These are phyloP conservation scores for Iberis amara DNA, from an alignment of 441 rosid species.

Conservation along the genomic window DNA sequence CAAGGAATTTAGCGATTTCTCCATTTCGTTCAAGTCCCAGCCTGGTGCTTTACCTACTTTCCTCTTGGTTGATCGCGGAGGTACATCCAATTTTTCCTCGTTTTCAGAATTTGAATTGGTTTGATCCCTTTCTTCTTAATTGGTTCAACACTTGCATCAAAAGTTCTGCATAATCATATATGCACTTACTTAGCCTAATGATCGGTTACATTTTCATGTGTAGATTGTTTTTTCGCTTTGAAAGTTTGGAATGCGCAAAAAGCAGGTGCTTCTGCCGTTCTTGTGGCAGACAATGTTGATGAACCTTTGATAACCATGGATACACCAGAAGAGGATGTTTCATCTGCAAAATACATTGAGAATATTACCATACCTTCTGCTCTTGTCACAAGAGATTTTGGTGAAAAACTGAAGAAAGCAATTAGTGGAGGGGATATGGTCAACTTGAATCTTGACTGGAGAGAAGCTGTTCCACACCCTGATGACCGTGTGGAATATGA, in stretches of 20 bases:
- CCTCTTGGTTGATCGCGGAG: conserved; percentile 93
- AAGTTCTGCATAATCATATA: neutral
- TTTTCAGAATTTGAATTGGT: neutral
- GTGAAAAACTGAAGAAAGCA: conserved; percentile 68
- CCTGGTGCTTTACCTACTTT: conserved; percentile 91
- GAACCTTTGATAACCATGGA: conserved; percentile 96
- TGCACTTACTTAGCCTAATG: neutral
- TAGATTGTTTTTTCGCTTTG: conserved; percentile 90
- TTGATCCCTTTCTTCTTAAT: neutral
- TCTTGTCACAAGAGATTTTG: conserved; percentile 71
- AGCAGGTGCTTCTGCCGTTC: conserved; percentile 96
- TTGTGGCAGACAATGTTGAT: conserved; percentile 79
- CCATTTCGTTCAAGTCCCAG: conserved; percentile 57
- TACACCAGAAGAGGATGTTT: conserved; percentile 67
- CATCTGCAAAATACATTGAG: conserved; percentile 70
- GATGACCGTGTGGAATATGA: conserved; percentile 96
- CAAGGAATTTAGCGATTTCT: conserved; percentile 56
- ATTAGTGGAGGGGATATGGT: conserved; percentile 75
- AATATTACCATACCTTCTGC: conserved; percentile 98
- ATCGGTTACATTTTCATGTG: conserved; percentile 4
- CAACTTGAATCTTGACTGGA: conserved; percentile 95
- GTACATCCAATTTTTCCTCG: conserved; percentile 24
- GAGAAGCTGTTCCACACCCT: conserved; percentile 98
- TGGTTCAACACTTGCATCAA: too few relatives aligned
- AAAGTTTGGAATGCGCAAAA: conserved; percentile 98